A percentile compares a stretch with the other conserved stretches of the same genome.
These are phyloP conservation scores for Cryphonectria nitschkei DNA, from an alignment of 2,329 filamentous ascomycete species.

Conservation along the genomic window DNA sequence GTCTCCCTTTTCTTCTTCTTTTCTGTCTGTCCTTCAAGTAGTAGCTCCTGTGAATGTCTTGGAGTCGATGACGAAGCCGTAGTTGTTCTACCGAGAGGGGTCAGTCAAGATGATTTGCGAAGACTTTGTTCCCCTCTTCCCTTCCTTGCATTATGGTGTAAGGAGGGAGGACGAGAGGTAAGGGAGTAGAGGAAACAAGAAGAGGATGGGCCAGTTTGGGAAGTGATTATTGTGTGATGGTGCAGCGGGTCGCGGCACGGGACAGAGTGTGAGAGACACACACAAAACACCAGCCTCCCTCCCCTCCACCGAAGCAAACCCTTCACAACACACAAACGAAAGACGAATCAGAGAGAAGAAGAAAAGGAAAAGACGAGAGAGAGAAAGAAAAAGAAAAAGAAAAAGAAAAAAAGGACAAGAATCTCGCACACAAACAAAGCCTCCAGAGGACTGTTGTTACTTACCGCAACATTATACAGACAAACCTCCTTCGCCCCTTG, in stretches of 20 bases:
- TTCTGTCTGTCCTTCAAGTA: neutral
- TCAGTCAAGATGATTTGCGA: slow-evolving; percentile 12
- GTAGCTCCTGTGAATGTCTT: slow-evolving; percentile 25
- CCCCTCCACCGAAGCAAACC: neutral
- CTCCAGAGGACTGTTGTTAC: slow-evolving; percentile 29
- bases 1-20: neutral
- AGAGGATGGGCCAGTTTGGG: neutral
- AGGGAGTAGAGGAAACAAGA: neutral
- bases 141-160: too few relatives aligned
- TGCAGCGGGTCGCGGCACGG: neutral
- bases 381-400: neutral
- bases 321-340: neutral
- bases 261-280: neutral
- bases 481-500: slow-evolving; percentile 41
- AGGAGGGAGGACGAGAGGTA: too few relatives aligned
- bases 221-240: neutral
- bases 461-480: slow-evolving; percentile 42
- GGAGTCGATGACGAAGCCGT: slow-evolving; percentile 33
- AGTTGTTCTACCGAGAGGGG: slow-evolving; percentile 25
- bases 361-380: too few relatives aligned
- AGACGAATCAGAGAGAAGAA: neutral
- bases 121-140: too few relatives aligned
- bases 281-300: neutral
- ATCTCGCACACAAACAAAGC: neutral
- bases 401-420: neutral